Evolutionary conservation across 1,284 basidiomycete genomes (phyloP).

Genomic region (Coniferiporia weirii): DNA sequence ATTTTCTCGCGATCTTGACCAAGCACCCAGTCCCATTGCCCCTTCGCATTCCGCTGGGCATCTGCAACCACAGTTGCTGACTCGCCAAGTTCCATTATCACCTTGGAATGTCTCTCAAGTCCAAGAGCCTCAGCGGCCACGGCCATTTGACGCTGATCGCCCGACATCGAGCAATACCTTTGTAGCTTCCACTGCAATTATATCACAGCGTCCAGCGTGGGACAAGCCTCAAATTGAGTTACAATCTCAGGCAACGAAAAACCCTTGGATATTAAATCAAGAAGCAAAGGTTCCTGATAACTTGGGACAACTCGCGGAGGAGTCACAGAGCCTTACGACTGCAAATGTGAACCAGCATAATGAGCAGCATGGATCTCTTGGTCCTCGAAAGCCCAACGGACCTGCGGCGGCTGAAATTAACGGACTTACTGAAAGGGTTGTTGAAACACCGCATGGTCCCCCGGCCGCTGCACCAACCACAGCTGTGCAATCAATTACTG

Average conservation of each 20-base stretch:
- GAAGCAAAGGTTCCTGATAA: not conserved
- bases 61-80: constrained; percentile 4
- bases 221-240: constrained; percentile 1
- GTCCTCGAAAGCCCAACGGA: constrained; percentile 24
- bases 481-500: constrained; percentile 20
- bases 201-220: constrained; percentile 1
- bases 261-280: constrained; percentile 6
- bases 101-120: constrained; percentile 11
- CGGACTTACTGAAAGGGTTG: constrained; percentile 19
- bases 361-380: constrained; percentile 32
- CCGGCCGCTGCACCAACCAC: constrained; percentile 14
- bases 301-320: constrained; percentile 12
- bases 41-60: not conserved
- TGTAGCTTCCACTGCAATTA: not conserved
- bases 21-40: constrained; percentile 3
- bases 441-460: constrained; percentile 18
- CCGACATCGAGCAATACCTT: constrained; percentile 13
- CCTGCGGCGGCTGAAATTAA: constrained; percentile 24
- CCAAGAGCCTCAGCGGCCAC: constrained; percentile 4
- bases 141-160: constrained; percentile 16
- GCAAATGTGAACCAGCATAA: constrained; percentile 57
- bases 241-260: not conserved
- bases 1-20: constrained; percentile 8
- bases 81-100: constrained; percentile 2
- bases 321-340: constrained; percentile 39